A percentile compares a stretch with the other conserved stretches of the same genome.
Evolutionary conservation across 148 eudicot species (phyloP).

Genomic region (Simmondsia chinensis): DNA sequence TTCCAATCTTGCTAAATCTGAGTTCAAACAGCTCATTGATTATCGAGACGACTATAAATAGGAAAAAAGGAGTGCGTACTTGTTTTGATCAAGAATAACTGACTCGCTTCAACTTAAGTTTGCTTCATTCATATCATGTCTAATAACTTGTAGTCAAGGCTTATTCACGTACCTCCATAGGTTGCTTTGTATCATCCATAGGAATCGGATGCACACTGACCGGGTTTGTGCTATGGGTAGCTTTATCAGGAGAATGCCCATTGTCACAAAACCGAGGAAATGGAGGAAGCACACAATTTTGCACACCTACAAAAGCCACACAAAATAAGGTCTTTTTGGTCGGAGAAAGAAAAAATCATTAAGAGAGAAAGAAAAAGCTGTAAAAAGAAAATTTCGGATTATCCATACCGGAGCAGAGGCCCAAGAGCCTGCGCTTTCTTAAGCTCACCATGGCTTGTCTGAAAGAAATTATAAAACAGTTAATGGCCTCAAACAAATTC

Average conservation of each 20-base stretch:
- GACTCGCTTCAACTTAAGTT: too few species aligned
- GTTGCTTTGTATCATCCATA: conserved; percentile 24
- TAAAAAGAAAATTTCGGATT: background rate
- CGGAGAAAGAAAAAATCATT: background rate
- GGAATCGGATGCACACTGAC: conserved; percentile 44
- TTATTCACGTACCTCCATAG: conserved; percentile 40
- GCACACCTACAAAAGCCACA: conserved; percentile 31
- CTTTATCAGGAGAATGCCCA: conserved; percentile 25
- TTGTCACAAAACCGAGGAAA: conserved; percentile 21
- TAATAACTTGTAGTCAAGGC: too few species aligned
- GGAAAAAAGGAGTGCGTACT: too few species aligned
- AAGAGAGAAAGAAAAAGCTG: background rate
- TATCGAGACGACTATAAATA: too few species aligned
- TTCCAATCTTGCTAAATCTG: too few species aligned
- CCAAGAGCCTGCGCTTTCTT: conserved; percentile 37
- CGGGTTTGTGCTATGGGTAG: conserved; percentile 21
- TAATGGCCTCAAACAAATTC: background rate
- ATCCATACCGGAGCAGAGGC: conserved; percentile 25
- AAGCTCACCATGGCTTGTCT: conserved; percentile 39
- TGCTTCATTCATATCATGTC: too few species aligned
- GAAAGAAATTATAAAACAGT: background rate
- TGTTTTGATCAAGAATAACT: too few species aligned
- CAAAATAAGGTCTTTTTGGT: background rate
- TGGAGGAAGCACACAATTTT: conserved; percentile 31
- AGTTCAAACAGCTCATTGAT: too few species aligned